Conservation (phyloP, 2,329 filamentous ascomycete genomes). For the Beauveria asiatica region DNA sequence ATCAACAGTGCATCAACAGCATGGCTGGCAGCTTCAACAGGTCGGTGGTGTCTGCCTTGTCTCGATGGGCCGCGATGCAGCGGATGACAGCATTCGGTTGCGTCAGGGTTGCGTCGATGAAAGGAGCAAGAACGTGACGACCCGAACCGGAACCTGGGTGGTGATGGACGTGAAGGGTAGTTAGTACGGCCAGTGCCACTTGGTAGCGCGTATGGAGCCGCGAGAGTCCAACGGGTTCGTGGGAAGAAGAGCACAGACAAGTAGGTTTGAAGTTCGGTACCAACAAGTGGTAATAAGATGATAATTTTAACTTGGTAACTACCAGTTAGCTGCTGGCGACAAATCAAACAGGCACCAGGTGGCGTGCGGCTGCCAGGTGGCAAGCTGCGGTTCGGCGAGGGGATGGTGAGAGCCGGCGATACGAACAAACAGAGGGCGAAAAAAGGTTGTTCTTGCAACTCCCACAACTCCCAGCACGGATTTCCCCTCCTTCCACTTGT, state of each 20-base stretch:
- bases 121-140: background rate
- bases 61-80: background rate
- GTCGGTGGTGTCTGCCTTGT: background rate
- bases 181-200: background rate
- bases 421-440: background rate
- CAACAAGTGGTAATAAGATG: background rate
- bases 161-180: background rate
- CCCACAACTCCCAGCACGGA: too few relatives aligned
- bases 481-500: background rate
- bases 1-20: conserved; percentile 9
- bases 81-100: background rate
- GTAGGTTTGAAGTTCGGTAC: background rate
- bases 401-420: background rate
- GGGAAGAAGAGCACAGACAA: background rate
- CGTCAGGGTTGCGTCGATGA: conserved; percentile 8
- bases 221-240: background rate
- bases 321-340: background rate
- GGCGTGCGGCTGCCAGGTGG: conserved; percentile 5
- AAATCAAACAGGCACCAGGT: background rate
- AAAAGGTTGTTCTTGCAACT: background rate
- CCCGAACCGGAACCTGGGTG: background rate
- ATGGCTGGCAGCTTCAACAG: conserved; percentile 1
- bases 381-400: background rate
- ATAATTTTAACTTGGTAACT: background rate
- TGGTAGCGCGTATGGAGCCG: background rate